Conservation (phyloP, 257 asterid species). For the Solanum acaule region DNA sequence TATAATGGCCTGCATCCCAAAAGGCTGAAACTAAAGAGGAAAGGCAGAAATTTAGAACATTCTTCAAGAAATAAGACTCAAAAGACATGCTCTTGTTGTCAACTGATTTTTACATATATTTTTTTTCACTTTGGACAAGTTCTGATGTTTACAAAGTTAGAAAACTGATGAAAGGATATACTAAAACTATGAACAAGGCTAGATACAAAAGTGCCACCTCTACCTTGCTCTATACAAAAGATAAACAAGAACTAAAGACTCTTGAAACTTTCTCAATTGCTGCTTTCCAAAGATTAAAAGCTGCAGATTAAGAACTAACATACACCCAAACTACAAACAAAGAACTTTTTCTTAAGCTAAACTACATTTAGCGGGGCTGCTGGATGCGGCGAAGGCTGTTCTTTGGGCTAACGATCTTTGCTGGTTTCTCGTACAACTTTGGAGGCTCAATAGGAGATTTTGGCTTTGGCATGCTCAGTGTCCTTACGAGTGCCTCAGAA, state of each 20-base stretch:
- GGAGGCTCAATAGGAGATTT: constrained; percentile 28
- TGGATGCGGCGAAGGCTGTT: constrained; percentile 84
- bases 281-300: neutral
- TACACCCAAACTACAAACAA: constrained; percentile 10
- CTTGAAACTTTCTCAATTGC: neutral
- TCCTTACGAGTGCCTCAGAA: constrained; percentile 32
- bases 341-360: constrained; percentile 5
- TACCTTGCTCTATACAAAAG: constrained; percentile 61
- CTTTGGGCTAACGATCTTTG: constrained; percentile 51
- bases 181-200: constrained; percentile 59
- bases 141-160: neutral
- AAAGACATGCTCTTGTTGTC: neutral
- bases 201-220: constrained; percentile 41
- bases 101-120: neutral
- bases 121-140: neutral
- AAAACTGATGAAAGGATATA: constrained; percentile 16
- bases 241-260: constrained; percentile 7
- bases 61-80: neutral
- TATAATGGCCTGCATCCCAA: neutral
- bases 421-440: constrained; percentile 60
- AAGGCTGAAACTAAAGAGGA: neutral
- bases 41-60: neutral
- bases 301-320: neutral
- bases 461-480: constrained; percentile 17
- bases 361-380: constrained; percentile 67